Percentiles rank a stretch among this genome's conserved stretches.
These are phyloP conservation scores for Funneliformis caledonium DNA, from an alignment of 371 early-diverging fungal species.

Conservation along the genomic window DNA sequence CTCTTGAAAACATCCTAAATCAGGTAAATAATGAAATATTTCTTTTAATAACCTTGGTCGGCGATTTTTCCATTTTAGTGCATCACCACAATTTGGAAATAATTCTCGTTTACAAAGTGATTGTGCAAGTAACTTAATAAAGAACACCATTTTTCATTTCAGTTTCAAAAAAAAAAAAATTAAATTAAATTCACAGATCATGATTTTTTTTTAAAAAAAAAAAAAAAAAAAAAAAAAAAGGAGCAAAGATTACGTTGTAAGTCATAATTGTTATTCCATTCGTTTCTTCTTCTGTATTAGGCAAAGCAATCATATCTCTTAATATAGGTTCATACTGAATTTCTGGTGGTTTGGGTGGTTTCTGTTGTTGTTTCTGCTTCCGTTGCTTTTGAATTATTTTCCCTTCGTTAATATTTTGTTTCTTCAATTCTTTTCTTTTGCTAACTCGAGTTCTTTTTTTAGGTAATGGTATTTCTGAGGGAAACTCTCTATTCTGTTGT, in stretches of 20 bases:
- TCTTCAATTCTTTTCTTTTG: neutral
- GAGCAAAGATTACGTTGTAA: neutral
- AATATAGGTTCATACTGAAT: conserved; percentile 9
- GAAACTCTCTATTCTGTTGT: neutral
- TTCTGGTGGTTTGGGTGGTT: neutral
- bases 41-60: conserved; percentile 26
- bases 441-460: neutral
- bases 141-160: neutral
- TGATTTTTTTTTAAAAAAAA: too few relatives aligned
- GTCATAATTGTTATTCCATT: conserved; percentile 13
- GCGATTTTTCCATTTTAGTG: conserved; percentile 37
- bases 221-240: too few relatives aligned
- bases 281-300: neutral
- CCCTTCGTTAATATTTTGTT: neutral
- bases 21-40: conserved; percentile 30
- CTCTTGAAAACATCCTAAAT: conserved; percentile 38
- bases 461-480: neutral
- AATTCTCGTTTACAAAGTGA: conserved; percentile 3
- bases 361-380: neutral
- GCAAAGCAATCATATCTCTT: neutral
- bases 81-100: conserved; percentile 32
- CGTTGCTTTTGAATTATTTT: neutral
- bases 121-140: conserved; percentile 30
- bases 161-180: neutral
- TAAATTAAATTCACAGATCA: neutral